These are phyloP conservation scores for Schoenoplectus tabernaemontani DNA, from an alignment of 202 grass and related monocot species.

Conservation along the genomic window DNA sequence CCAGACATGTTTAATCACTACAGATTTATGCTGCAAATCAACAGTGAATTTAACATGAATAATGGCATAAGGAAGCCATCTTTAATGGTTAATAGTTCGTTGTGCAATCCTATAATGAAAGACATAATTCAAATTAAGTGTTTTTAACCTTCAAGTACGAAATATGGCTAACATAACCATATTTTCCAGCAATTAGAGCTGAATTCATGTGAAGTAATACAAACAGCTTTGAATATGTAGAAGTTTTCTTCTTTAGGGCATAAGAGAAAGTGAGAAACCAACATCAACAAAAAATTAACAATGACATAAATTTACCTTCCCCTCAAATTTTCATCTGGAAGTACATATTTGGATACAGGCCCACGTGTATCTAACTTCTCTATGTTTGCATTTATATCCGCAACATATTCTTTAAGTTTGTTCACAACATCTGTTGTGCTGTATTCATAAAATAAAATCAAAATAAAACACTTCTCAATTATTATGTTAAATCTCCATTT, in stretches of 20 bases:
- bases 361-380: constrained; percentile 67
- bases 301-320: constrained; percentile 50
- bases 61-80: background rate
- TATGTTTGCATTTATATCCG: constrained; percentile 62
- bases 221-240: background rate
- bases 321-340: constrained; percentile 78
- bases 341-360: constrained; percentile 87
- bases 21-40: background rate
- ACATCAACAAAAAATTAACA: constrained; percentile 9
- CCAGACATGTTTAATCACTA: background rate
- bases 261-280: background rate
- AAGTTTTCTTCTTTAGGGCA: constrained; percentile 1
- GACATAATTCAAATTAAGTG: background rate
- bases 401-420: constrained; percentile 68
- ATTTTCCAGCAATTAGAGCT: background rate
- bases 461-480: background rate
- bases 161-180: background rate
- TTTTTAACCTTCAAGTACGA: background rate
- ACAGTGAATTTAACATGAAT: background rate
- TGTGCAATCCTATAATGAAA: background rate
- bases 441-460: constrained; percentile 28
- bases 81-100: background rate
- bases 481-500: background rate
- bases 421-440: constrained; percentile 53
- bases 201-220: background rate